Conservation (phyloP, 345 rosid species). For the Hibiscus trionum region DNA sequence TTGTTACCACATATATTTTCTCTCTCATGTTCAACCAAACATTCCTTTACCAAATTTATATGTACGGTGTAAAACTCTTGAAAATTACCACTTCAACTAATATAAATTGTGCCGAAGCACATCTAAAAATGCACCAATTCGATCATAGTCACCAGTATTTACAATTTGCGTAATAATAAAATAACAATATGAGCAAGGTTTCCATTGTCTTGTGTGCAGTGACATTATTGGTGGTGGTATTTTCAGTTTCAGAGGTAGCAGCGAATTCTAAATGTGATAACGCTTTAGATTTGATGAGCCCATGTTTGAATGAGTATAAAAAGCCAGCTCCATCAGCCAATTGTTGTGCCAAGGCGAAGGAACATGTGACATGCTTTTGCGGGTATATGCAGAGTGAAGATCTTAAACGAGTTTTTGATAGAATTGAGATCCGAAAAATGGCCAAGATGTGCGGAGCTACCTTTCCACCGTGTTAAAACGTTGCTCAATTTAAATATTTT, state of each 20-base stretch:
- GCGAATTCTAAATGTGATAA: slow-evolving; percentile 27
- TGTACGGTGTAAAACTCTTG: neutral
- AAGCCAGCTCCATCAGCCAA: neutral
- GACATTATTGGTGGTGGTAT: neutral
- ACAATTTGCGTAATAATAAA: neutral
- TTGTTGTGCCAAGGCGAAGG: neutral
- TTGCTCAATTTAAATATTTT: neutral
- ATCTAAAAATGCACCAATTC: neutral
- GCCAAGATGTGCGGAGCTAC: neutral
- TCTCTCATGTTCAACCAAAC: too few relatives aligned
- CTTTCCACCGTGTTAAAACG: neutral
- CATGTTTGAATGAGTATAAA: neutral
- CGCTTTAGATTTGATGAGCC: slow-evolving; percentile 30
- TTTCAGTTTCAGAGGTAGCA: slow-evolving; percentile 18
- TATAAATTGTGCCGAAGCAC: neutral
- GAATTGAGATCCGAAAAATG: neutral
- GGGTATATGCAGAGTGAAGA: neutral
- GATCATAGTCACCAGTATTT: neutral
- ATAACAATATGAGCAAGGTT: neutral
- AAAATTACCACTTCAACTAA: neutral
- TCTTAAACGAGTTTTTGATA: neutral
- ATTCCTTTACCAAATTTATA: neutral
- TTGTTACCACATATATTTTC: neutral
- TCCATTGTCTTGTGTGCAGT: neutral
- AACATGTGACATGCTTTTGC: neutral